Base-by-base conservation (phyloP, 352 stramenopile species). In the Thalassiosira exigua region DNA sequence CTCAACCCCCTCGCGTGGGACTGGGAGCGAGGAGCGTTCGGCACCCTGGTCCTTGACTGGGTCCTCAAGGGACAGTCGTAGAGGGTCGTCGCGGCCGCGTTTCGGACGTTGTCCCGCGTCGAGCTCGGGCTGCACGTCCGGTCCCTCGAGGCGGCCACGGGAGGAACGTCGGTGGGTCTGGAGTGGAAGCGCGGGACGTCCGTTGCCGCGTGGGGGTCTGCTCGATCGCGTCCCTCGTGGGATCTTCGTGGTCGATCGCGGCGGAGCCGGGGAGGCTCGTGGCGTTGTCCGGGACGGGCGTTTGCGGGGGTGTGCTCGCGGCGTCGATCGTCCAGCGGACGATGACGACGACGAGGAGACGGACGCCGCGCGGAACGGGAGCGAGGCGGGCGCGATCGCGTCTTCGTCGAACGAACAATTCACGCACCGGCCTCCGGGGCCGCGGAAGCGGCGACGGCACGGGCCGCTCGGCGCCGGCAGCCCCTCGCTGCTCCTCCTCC, bases 321-420 rank as follows among this genome's bases (percentile, higher is more conserved):
- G 75, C 61, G 39, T 39, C 41, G 54, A 75, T 70, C 26, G 33
- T 79, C 17, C 60, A 79, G 30, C 60, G 50, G 62, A 75, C 29
- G 54, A 74, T 36, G 66, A 79, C 32, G 71, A 72, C 50, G 60
- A 64, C 26, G 5, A 0, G 51, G 22, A 59, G 12, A 26, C 32
- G 9, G 67, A 62, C 56, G 24, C 58, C 58, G 68, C 51, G 36
- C 7, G 7, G 17, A 51, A 42, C 52, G 53, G 26, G 29, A 26
- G 44, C 12, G 73, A 85, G 64, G 39, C 5, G 19, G 42, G 26
- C 5, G 44, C 39, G 7, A 42, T 75, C 57, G 57, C 76, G 19
- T 52, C 65, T 21, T 57, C 68, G 44, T 71, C 67, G 22, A 79
- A 84, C 69, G 75, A 84, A 48, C 60, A 74, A 71, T 84, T 84